Evolutionary conservation across 2,329 filamentous ascomycete genomes (phyloP).

Genomic region (Teratosphaeria pseudoeucalypti): DNA sequence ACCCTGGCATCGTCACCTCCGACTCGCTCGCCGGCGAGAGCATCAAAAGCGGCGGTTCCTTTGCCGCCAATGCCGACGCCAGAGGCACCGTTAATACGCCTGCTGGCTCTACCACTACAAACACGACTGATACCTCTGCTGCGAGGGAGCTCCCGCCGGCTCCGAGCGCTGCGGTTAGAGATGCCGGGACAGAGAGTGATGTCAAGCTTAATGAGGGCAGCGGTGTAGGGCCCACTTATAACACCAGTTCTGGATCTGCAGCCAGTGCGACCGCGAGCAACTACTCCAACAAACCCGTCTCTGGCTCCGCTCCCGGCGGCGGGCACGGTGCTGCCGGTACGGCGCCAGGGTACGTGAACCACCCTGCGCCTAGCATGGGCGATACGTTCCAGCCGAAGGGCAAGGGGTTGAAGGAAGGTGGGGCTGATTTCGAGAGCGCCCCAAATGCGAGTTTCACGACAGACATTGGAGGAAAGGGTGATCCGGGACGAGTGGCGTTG

Average conservation of each 20-base stretch:
- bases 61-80: conserved; percentile 48
- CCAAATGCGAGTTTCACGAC: conserved; percentile 42
- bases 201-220: background rate
- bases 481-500: conserved; percentile 44
- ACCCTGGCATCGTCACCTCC: conserved; percentile 51
- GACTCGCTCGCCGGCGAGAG: conserved; percentile 74
- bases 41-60: conserved; percentile 47
- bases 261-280: too few species aligned
- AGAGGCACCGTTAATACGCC: conserved; percentile 40
- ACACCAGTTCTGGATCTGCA: background rate
- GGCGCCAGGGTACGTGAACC: background rate
- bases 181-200: conserved; percentile 19
- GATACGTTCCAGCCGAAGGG: conserved; percentile 28
- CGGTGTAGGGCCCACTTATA: background rate
- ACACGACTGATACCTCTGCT: conserved; percentile 45
- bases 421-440: conserved; percentile 21
- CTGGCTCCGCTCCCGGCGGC: background rate
- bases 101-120: conserved; percentile 44
- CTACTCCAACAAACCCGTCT: background rate
- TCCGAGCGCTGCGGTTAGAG: conserved; percentile 35
- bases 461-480: conserved; percentile 45
- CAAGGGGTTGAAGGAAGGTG: conserved; percentile 17
- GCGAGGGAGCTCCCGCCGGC: conserved; percentile 43
- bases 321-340: background rate
- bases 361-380: conserved; percentile 14